Percentiles rank a stretch among this genome's conserved stretches.
phyloP scores from a whole-genome alignment of 768 basidiomycete species.

The Baorangia bicolor region DNA sequence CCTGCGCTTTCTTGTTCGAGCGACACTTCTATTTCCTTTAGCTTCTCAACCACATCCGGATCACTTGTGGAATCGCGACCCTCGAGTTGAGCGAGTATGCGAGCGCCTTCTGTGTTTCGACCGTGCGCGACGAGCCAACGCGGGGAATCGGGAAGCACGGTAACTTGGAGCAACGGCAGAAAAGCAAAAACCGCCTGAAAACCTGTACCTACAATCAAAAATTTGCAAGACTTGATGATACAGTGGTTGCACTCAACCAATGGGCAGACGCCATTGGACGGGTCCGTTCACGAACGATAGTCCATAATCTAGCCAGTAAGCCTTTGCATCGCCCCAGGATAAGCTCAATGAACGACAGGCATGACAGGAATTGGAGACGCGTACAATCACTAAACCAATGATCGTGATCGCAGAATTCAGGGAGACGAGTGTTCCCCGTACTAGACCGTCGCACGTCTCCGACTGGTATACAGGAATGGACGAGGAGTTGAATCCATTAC shows the following conservation, averaged over 20 bases:
- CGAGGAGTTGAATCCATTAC: not conserved
- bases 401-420: not conserved
- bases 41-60: not conserved
- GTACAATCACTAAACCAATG: not conserved
- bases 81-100: not conserved
- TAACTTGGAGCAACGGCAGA: not conserved
- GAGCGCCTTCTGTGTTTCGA: not conserved
- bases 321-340: not conserved
- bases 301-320: not conserved
- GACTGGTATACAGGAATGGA: not conserved
- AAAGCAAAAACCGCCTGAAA: not conserved
- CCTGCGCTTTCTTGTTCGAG: not conserved
- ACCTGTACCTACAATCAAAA: not conserved
- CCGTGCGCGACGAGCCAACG: not conserved
- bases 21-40: not conserved
- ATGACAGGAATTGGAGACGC: not conserved
- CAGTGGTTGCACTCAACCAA: not conserved
- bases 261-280: not conserved
- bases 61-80: not conserved
- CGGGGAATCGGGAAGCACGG: not conserved
- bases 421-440: not conserved
- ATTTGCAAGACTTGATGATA: not conserved
- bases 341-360: not conserved
- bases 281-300: not conserved
- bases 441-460: not conserved